phyloP scores from a whole-genome alignment of 2,329 filamentous ascomycete genomes.

The Neofusicoccum kwambonambiense region DNA sequence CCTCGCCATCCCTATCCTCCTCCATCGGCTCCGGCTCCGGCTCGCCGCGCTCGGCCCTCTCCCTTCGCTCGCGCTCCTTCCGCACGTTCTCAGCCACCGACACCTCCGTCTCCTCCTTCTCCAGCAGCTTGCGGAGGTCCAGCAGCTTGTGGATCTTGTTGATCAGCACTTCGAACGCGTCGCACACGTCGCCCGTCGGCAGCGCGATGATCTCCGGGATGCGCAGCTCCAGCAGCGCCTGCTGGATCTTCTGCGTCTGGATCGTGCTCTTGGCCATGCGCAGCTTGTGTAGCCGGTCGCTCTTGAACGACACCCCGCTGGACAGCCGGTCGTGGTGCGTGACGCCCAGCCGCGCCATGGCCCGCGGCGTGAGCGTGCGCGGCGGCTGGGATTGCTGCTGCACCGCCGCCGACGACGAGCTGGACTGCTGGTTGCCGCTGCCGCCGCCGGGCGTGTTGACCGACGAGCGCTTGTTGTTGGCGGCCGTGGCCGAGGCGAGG shows the following conservation, averaged over 20 bases:
- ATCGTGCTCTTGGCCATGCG: conserved; percentile 74
- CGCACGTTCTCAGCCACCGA: conserved; percentile 43
- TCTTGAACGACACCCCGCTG: conserved; percentile 85
- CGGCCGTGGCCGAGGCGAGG: conserved; percentile 18
- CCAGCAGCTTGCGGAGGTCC: conserved; percentile 70
- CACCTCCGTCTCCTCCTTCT: conserved; percentile 74
- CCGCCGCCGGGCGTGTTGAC: conserved; percentile 24
- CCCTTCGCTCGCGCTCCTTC: conserved; percentile 28
- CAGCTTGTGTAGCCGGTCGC: conserved; percentile 75
- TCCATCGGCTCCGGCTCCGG: conserved; percentile 28
- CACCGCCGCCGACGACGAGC: conserved; percentile 31
- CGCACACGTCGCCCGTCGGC: conserved; percentile 70
- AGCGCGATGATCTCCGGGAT: conserved; percentile 69
- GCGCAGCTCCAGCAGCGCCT: conserved; percentile 69
- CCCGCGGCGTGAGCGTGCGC: conserved; percentile 47
- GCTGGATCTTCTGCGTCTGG: conserved; percentile 72
- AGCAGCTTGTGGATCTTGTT: conserved; percentile 66
- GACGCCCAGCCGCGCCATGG: conserved; percentile 78
- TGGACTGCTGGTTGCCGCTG: conserved; percentile 44
- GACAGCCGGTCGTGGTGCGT: conserved; percentile 80
- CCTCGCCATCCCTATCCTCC: conserved; percentile 23
- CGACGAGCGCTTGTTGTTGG: conserved; percentile 24
- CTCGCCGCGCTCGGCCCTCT: conserved; percentile 20
- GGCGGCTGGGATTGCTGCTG: conserved; percentile 40
- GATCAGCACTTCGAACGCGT: conserved; percentile 69